Percentiles rank a stretch among this genome's conserved stretches.
phyloP scores from a whole-genome alignment of 1,284 basidiomycete species.

The Trichosporon asahii region DNA sequence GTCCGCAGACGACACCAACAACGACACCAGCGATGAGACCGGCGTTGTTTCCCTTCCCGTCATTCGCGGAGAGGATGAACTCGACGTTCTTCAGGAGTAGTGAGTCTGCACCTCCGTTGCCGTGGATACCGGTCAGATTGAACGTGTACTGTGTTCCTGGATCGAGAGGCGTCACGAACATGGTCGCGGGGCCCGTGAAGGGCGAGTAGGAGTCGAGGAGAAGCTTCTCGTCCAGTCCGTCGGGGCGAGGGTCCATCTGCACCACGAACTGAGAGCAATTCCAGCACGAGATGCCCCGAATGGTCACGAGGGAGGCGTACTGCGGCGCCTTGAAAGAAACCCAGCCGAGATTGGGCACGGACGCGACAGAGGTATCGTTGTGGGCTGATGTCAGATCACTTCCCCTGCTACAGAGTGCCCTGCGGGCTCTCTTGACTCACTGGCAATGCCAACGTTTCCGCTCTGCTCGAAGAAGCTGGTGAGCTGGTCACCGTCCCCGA shows the following conservation, averaged over 20 bases:
- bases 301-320: constrained; percentile 1
- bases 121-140: constrained; percentile 3
- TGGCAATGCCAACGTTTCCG: neutral
- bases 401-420: neutral
- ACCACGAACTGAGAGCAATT: constrained; percentile 1
- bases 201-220: neutral
- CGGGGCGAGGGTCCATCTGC: neutral
- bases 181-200: neutral
- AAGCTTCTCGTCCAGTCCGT: neutral
- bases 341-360: neutral
- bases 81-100: neutral
- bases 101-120: neutral
- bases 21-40: neutral
- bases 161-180: neutral
- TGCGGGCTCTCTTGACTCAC: neutral
- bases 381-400: neutral
- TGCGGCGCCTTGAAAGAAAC: neutral
- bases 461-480: neutral
- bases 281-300: constrained; percentile 1
- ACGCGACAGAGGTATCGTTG: neutral
- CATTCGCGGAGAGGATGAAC: neutral
- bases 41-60: neutral
- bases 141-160: neutral
- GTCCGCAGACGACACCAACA: neutral
- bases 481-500: neutral